phyloP scores from a whole-genome alignment of 345 rosid genomes.

The Bretschneidera sinensis region DNA sequence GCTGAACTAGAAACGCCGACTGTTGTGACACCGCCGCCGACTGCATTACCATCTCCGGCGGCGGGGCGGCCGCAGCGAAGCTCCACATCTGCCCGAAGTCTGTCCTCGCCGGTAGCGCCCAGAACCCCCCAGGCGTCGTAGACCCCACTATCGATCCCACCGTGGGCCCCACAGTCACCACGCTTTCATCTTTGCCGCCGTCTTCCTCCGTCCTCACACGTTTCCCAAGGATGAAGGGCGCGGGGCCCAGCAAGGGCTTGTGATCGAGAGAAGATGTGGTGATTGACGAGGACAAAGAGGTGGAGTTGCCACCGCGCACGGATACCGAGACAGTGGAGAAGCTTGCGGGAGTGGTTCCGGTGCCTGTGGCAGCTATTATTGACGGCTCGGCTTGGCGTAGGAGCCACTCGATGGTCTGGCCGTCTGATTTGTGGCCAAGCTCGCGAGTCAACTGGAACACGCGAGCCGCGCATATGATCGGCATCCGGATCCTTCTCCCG shows the following conservation, averaged over 20 bases:
- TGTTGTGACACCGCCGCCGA: slow-evolving; percentile 43
- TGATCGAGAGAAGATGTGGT: slow-evolving; percentile 44
- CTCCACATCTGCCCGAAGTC: slow-evolving; percentile 86
- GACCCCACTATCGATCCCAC: slow-evolving; percentile 43
- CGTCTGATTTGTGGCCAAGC: slow-evolving; percentile 97
- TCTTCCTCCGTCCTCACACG: slow-evolving; percentile 69
- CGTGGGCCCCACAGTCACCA: slow-evolving; percentile 26
- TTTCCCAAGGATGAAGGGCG: slow-evolving; percentile 90
- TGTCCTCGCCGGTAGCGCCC: slow-evolving; percentile 77
- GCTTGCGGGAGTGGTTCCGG: slow-evolving; percentile 94
- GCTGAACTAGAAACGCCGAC: slow-evolving; percentile 45
- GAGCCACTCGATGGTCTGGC: slow-evolving; percentile 98
- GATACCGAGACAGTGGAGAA: slow-evolving; percentile 78
- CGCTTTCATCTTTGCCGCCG: slow-evolving; percentile 30
- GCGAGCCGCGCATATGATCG: slow-evolving; percentile 99
- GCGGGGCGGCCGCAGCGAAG: slow-evolving; percentile 45
- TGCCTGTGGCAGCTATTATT: slow-evolving; percentile 94
- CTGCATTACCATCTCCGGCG: slow-evolving; percentile 66
- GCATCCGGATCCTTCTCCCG: slow-evolving; percentile 96
- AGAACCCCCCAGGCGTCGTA: slow-evolving; percentile 60
- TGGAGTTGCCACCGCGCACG: slow-evolving; percentile 49
- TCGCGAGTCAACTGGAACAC: slow-evolving; percentile 96
- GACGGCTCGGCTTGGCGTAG: slow-evolving; percentile 99
- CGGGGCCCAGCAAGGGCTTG: slow-evolving; percentile 62
- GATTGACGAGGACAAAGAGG: slow-evolving; percentile 34